Conservation (phyloP, 2,329 filamentous ascomycete species). For the Claviceps cyperi region DNA sequence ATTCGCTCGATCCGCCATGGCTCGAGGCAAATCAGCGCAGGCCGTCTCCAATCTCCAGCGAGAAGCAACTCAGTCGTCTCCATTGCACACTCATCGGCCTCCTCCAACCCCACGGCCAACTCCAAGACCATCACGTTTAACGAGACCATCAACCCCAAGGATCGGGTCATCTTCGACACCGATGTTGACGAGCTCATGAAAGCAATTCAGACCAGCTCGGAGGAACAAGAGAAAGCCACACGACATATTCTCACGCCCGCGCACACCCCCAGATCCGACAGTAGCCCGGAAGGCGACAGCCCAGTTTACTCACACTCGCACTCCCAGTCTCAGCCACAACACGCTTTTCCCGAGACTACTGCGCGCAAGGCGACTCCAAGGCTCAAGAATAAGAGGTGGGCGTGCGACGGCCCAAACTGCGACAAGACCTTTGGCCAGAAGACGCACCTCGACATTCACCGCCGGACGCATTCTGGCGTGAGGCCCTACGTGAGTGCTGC, state of each 20-base stretch:
- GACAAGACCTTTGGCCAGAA: conserved; percentile 78
- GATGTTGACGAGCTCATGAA: conserved; percentile 82
- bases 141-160: conserved; percentile 29
- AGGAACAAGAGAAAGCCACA: conserved; percentile 18
- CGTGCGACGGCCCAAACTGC: conserved; percentile 61
- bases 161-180: conserved; percentile 57
- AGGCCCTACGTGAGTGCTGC: conserved; percentile 64
- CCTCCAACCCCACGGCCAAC: conserved; percentile 16
- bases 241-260: conserved; percentile 13
- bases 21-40: conserved; percentile 16
- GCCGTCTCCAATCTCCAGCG: conserved; percentile 20
- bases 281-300: conserved; percentile 9
- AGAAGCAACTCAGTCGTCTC: conserved; percentile 20
- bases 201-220: conserved; percentile 59
- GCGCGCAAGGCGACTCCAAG: conserved; percentile 13
- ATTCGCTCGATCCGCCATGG: conserved; percentile 11
- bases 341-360: conserved; percentile 10
- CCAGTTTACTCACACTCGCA: conserved; percentile 5
- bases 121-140: conserved; percentile 31
- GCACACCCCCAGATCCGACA: conserved; percentile 9
- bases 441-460: conserved; percentile 85
- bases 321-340: conserved; percentile 15
- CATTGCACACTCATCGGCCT: conserved; percentile 9
- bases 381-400: conserved; percentile 43
- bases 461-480: conserved; percentile 72